Evolutionary conservation across 495 filamentous ascomycete species (phyloP).

Genomic region (Penicillium canescens): DNA sequence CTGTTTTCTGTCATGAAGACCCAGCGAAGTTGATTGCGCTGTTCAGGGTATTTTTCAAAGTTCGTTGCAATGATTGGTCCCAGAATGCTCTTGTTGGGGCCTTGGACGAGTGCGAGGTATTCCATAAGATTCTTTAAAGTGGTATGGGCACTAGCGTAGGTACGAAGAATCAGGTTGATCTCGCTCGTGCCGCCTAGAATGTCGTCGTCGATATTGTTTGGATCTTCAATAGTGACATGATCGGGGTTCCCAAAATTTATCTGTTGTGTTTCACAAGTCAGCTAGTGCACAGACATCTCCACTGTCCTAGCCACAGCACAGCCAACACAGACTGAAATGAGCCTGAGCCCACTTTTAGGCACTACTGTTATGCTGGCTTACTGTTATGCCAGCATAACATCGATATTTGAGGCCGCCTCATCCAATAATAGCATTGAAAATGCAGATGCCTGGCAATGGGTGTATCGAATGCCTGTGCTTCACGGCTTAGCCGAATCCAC

Average conservation of each 20-base stretch:
- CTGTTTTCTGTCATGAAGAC: slow-evolving; percentile 42
- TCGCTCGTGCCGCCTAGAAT: slow-evolving; percentile 79
- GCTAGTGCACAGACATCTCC: too few species aligned
- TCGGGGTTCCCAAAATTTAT: slow-evolving; percentile 33
- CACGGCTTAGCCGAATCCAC: neutral
- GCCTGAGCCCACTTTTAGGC: neutral
- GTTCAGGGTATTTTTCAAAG: slow-evolving; percentile 63
- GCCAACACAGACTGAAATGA: neutral
- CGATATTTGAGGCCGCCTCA: too few species aligned
- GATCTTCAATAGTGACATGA: slow-evolving; percentile 79
- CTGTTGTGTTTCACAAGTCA: too few species aligned
- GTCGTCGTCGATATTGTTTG: slow-evolving; percentile 79
- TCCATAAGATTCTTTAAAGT: slow-evolving; percentile 7
- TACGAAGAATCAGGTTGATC: slow-evolving; percentile 56
- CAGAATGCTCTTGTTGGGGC: slow-evolving; percentile 57
- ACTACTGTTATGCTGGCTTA: too few species aligned
- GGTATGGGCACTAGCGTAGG: slow-evolving; percentile 64
- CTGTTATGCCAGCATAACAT: too few species aligned
- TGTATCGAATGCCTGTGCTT: too few species aligned
- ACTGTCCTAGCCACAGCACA: neutral
- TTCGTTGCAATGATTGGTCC: slow-evolving; percentile 66
- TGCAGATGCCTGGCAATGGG: neutral
- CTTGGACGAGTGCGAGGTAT: slow-evolving; percentile 1
- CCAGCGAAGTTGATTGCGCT: slow-evolving; percentile 49
- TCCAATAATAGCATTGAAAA: slow-evolving; percentile 1